Percentiles rank a stretch among this genome's conserved stretches.
Evolutionary conservation across 192 early-diverging fungal species (phyloP).

Genomic region (Dissophora ornata): DNA sequence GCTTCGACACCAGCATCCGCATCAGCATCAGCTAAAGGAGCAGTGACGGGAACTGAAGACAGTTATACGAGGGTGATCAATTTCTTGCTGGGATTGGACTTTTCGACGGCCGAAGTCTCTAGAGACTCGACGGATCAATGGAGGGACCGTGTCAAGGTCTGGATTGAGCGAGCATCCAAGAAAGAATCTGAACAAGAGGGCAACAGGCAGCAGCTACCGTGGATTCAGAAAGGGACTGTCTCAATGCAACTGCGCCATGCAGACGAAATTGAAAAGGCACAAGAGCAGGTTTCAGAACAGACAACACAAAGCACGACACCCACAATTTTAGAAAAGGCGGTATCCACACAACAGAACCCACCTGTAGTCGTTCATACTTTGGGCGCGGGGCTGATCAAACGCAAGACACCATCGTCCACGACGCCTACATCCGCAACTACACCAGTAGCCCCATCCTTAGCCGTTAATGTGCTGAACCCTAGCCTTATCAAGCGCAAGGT

Average conservation of each 20-base stretch:
- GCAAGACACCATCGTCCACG: conserved; percentile 4
- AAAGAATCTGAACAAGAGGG: not conserved
- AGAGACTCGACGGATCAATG: conserved; percentile 16
- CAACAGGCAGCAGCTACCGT: not conserved
- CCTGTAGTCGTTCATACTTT: conserved; percentile 7
- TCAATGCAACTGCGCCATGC: not conserved
- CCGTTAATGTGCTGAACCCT: conserved; percentile 13
- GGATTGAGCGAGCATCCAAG: not conserved
- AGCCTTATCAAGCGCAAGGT: conserved; percentile 22
- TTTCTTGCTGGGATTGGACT: conserved; percentile 24
- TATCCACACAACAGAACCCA: too few relatives aligned
- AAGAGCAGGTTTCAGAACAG: not conserved
- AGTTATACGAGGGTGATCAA: conserved; percentile 42
- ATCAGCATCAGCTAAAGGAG: not conserved
- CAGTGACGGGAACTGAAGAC: not conserved
- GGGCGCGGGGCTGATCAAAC: conserved; percentile 25
- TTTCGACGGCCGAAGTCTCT: conserved; percentile 12
- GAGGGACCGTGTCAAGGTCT: conserved; percentile 4
- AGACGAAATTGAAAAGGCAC: not conserved
- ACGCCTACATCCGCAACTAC: too few relatives aligned
- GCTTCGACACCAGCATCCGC: not conserved
- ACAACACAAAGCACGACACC: not conserved
- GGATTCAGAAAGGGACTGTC: conserved; percentile 8
- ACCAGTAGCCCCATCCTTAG: too few relatives aligned
- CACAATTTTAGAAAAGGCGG: too few relatives aligned